These are phyloP conservation scores for Fusarium concolor DNA, from an alignment of 2,329 filamentous ascomycete genomes.

Conservation along the genomic window DNA sequence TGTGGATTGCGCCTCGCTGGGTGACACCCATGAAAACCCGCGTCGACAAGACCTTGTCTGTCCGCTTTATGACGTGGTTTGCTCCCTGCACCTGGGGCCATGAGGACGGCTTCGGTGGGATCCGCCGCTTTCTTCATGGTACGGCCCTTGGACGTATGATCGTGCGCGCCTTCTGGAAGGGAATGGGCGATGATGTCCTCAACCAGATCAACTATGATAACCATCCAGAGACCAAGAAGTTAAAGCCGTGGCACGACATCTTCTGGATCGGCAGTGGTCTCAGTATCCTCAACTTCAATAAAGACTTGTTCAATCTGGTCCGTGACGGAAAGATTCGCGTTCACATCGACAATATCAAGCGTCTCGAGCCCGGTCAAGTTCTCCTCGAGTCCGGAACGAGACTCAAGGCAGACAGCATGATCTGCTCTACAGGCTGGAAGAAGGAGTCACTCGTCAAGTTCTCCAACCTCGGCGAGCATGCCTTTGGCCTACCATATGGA, in stretches of 20 bases:
- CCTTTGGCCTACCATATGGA: not conserved
- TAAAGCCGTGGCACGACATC: conserved; percentile 54
- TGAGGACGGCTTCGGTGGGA: not conserved
- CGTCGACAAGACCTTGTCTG: conserved; percentile 1
- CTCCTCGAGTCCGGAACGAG: conserved; percentile 55
- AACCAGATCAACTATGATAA: conserved; percentile 58
- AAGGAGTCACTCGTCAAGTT: conserved; percentile 6
- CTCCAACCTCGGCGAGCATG: not conserved
- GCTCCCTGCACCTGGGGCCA: conserved; percentile 3
- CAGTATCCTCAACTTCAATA: conserved; percentile 65
- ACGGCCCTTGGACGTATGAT: conserved; percentile 1
- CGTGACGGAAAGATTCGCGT: conserved; percentile 59
- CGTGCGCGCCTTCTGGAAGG: conserved; percentile 57
- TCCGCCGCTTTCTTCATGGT: not conserved
- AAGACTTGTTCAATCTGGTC: conserved; percentile 63
- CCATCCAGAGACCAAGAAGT: conserved; percentile 52
- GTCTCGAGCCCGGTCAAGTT: conserved; percentile 54
- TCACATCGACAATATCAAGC: conserved; percentile 59
- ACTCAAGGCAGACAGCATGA: conserved; percentile 58
- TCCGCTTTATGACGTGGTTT: conserved; percentile 10
- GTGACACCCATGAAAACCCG: conserved; percentile 1
- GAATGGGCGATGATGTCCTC: conserved; percentile 60
- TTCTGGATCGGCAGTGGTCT: conserved; percentile 63
- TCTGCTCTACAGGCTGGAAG: conserved; percentile 66
- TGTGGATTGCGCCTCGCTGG: not conserved